phyloP scores from a whole-genome alignment of 108 stramenopile genomes.

The Cyclotella atomus region DNA sequence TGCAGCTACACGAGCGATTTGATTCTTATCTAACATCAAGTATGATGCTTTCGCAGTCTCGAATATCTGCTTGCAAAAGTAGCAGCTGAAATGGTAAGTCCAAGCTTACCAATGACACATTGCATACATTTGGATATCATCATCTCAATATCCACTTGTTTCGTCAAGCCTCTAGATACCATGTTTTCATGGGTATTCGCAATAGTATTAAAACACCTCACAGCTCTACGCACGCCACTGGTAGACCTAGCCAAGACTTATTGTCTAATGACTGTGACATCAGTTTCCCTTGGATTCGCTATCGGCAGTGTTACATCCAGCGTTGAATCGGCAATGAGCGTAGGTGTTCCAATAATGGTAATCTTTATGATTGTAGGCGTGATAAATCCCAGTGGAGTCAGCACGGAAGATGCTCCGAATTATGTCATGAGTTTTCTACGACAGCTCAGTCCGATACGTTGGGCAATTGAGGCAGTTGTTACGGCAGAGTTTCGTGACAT shows the following conservation, averaged over 20 bases:
- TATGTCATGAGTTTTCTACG: slow-evolving; percentile 55
- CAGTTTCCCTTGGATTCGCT: slow-evolving; percentile 82
- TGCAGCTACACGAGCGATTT: neutral
- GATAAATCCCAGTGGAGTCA: slow-evolving; percentile 87
- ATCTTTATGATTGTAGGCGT: slow-evolving; percentile 74
- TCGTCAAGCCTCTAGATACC: slow-evolving; percentile 64
- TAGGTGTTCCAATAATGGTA: slow-evolving; percentile 55
- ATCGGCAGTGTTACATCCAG: slow-evolving; percentile 70
- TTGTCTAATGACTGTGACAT: slow-evolving; percentile 73
- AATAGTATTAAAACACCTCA: slow-evolving; percentile 56
- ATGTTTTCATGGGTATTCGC: slow-evolving; percentile 72
- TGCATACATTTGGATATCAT: neutral
- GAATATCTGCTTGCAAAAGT: slow-evolving; percentile 89
- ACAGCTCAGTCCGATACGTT: slow-evolving; percentile 68
- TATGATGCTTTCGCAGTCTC: slow-evolving; percentile 13
- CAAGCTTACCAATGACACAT: neutral
- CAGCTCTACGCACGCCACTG: slow-evolving; percentile 69
- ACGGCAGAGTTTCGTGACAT: slow-evolving; percentile 77
- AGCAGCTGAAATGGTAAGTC: slow-evolving; percentile 65
- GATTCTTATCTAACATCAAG: neutral
- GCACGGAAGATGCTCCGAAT: slow-evolving; percentile 51
- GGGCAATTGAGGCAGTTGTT: slow-evolving; percentile 84
- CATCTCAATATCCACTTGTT: neutral
- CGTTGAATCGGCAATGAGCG: slow-evolving; percentile 68
- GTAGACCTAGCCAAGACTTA: slow-evolving; percentile 64